Conservation (phyloP, 139 green algal genomes). For the Dunaliella primolecta region DNA sequence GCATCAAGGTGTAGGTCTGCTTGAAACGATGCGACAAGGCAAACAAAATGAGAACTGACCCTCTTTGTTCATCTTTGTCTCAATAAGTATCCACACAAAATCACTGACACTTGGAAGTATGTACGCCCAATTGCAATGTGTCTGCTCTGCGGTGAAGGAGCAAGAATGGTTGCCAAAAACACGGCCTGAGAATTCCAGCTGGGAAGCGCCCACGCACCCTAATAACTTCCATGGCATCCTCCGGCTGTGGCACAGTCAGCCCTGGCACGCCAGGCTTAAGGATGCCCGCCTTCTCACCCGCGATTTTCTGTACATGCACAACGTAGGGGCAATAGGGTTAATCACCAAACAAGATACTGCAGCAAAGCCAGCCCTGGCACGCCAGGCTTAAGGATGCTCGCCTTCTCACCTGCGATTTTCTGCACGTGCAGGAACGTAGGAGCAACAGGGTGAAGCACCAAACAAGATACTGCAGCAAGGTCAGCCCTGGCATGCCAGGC, state of each 20-base stretch:
- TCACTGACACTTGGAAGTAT: too few relatives aligned
- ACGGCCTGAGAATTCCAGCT: too few relatives aligned
- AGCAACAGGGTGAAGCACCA: neutral
- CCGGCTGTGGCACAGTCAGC: constrained; percentile 74
- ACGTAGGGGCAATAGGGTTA: neutral
- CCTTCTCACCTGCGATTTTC: constrained; percentile 94
- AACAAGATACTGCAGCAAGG: constrained; percentile 58
- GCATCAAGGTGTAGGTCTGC: too few relatives aligned
- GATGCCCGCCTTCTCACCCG: constrained; percentile 93
- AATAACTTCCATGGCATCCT: constrained; percentile 76
- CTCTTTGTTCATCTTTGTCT: too few relatives aligned
- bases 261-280: constrained; percentile 70
- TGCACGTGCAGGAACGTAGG: constrained; percentile 10
- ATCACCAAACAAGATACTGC: constrained; percentile 45
- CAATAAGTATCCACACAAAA: too few relatives aligned
- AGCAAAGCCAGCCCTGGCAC: constrained; percentile 68
- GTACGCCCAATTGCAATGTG: too few relatives aligned
- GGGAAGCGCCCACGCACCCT: too few relatives aligned
- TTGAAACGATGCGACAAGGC: too few relatives aligned
- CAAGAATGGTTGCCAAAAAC: too few relatives aligned
- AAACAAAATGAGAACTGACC: too few relatives aligned
- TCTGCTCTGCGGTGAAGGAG: too few relatives aligned
- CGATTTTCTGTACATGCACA: constrained; percentile 66
- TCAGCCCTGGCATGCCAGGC: constrained; percentile 72
- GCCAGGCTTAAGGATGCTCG: constrained; percentile 83